Percentiles rank a stretch among this genome's conserved stretches.
Conservation (phyloP, 306 rosid species). For the Echinosophora koreensis region DNA sequence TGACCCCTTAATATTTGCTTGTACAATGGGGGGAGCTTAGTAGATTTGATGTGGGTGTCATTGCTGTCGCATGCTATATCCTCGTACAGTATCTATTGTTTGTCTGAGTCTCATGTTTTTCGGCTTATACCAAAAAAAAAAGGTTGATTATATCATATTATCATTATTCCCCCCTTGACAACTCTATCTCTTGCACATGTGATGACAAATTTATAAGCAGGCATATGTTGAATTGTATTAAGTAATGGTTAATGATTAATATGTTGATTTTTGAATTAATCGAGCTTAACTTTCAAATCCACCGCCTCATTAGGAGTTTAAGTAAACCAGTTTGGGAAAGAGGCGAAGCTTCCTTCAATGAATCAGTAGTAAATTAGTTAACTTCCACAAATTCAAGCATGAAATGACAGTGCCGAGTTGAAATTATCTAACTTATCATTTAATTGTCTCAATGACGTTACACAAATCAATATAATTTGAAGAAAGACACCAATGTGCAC, state of each 20-base stretch:
- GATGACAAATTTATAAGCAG: neutral
- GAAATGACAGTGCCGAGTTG: neutral
- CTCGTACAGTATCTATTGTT: constrained; percentile 63
- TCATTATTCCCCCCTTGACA: constrained; percentile 24
- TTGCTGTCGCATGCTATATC: constrained; percentile 57
- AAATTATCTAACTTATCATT: neutral
- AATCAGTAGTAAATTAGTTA: neutral
- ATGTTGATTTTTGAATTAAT: neutral
- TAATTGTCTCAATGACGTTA: neutral
- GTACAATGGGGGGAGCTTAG: constrained; percentile 54
- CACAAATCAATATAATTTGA: too few species aligned
- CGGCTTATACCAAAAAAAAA: constrained; percentile 61
- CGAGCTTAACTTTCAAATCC: neutral
- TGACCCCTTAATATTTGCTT: constrained; percentile 55
- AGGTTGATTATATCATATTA: constrained; percentile 53
- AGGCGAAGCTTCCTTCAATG: neutral
- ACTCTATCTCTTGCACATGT: constrained; percentile 33
- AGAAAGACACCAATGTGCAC: neutral
- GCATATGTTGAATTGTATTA: neutral
- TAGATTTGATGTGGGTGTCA: constrained; percentile 75
- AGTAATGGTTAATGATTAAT: neutral
- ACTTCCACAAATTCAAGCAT: neutral
- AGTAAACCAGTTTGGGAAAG: neutral
- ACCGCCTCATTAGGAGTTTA: neutral
- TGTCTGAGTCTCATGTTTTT: constrained; percentile 70